Percentiles rank a stretch among this genome's conserved stretches.
Conservation (phyloP, 305 asterid genomes). For the Stenogyne calaminthoides region DNA sequence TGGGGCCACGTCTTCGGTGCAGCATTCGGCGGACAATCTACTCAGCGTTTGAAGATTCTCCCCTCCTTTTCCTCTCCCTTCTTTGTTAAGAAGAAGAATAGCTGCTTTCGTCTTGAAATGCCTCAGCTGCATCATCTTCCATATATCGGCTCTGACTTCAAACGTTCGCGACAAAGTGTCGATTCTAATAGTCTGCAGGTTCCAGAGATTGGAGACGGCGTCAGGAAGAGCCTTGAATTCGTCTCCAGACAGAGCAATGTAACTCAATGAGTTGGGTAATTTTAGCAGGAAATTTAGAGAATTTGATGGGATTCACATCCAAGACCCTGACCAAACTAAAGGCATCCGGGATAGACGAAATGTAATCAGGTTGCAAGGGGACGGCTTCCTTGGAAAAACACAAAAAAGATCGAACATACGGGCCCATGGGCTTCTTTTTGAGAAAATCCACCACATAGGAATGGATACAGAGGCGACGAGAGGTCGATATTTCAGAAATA, state of each 20-base stretch:
- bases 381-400: conserved; percentile 29
- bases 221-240: background rate
- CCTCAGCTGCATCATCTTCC: conserved; percentile 46
- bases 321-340: conserved; percentile 37
- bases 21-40: conserved; percentile 20
- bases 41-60: conserved; percentile 38
- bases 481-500: background rate
- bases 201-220: conserved; percentile 30
- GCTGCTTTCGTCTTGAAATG: conserved; percentile 44
- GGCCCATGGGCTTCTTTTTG: conserved; percentile 11
- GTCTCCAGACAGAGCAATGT: conserved; percentile 29
- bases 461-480: conserved; percentile 38
- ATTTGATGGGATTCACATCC: conserved; percentile 34
- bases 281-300: conserved; percentile 32
- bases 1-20: conserved; percentile 26
- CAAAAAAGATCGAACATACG: conserved; percentile 27
- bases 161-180: conserved; percentile 36
- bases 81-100: conserved; percentile 7
- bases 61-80: conserved; percentile 8
- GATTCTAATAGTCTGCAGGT: conserved; percentile 40
- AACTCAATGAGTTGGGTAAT: conserved; percentile 23
- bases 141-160: conserved; percentile 27
- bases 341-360: conserved; percentile 17
- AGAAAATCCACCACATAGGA: conserved; percentile 27
- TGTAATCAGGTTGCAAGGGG: background rate